phyloP scores from a whole-genome alignment of 1,139 yeast species.

The Yamadazyma aaseri region DNA sequence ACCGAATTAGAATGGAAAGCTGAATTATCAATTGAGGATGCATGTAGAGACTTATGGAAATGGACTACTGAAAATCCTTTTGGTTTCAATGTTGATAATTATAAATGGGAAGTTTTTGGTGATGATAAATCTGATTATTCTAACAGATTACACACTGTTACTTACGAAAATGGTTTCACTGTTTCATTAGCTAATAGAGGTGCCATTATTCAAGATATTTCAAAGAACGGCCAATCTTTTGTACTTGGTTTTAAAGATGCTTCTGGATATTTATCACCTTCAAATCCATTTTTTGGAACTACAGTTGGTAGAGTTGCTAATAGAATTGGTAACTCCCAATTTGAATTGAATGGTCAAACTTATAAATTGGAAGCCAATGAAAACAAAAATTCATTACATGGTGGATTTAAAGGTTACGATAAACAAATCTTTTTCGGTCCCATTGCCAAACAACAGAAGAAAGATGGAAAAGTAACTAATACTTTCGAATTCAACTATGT shows the following conservation, averaged over 20 bases:
- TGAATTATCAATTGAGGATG: conserved; percentile 53
- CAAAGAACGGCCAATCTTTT: conserved; percentile 31
- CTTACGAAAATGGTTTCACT: conserved; percentile 31
- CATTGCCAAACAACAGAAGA: conserved; percentile 33
- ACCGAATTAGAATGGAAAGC: conserved; percentile 68
- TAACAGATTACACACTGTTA: conserved; percentile 44
- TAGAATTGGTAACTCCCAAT: conserved; percentile 49
- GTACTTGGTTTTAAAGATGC: conserved; percentile 37
- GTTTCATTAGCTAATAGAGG: conserved; percentile 53
- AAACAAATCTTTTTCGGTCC: conserved; percentile 52
- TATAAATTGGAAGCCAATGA: conserved; percentile 46
- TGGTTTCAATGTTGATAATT: conserved; percentile 51
- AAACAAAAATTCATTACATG: conserved; percentile 44
- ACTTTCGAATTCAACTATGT: conserved; percentile 38
- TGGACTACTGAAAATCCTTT: conserved; percentile 73
- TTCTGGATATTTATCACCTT: conserved; percentile 31
- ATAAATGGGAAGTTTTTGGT: conserved; percentile 33
- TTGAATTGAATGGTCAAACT: conserved; percentile 39
- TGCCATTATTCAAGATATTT: conserved; percentile 46
- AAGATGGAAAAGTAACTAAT: conserved; percentile 18
- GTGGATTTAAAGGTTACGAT: conserved; percentile 55
- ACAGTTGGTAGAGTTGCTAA: conserved; percentile 67
- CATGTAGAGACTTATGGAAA: conserved; percentile 74
- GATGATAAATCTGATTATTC: conserved; percentile 20
- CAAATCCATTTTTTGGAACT: conserved; percentile 58